phyloP scores from a whole-genome alignment of 257 asterid genomes.

The Fraxinus pennsylvanica region DNA sequence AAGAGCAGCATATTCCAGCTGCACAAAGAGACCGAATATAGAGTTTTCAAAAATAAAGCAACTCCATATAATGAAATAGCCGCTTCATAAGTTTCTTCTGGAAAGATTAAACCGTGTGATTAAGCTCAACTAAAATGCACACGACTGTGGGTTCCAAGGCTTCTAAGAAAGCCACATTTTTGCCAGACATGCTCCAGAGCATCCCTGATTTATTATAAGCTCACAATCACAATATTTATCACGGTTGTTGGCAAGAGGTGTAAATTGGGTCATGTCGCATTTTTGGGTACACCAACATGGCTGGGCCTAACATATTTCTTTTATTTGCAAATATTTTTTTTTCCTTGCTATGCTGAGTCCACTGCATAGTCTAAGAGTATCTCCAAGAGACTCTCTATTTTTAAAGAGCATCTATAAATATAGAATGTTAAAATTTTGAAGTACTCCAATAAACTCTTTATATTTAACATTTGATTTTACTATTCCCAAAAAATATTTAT shows the following conservation, averaged over 20 bases:
- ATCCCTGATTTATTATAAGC: neutral
- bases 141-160: no score
- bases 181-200: neutral
- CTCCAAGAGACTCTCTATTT: no score
- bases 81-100: neutral
- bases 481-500: no score
- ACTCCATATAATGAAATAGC: neutral
- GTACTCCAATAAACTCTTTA: no score
- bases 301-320: neutral
- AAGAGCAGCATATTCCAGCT: constrained; percentile 96
- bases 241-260: neutral
- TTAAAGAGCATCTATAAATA: no score
- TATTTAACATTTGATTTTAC: no score
- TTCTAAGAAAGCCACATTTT: no score
- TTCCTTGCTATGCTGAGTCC: no score
- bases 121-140: no score
- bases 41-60: constrained; percentile 1
- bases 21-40: constrained; percentile 27
- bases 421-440: no score
- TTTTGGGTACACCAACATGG: neutral
- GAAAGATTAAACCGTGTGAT: neutral
- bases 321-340: no score
- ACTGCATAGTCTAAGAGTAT: no score
- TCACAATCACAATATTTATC: neutral
- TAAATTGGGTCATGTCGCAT: neutral